Evolutionary conservation across 345 rosid genomes (phyloP), one percentile per base, ranked within the genome.

Genomic region (Gossypium rotundifolium): DNA sequence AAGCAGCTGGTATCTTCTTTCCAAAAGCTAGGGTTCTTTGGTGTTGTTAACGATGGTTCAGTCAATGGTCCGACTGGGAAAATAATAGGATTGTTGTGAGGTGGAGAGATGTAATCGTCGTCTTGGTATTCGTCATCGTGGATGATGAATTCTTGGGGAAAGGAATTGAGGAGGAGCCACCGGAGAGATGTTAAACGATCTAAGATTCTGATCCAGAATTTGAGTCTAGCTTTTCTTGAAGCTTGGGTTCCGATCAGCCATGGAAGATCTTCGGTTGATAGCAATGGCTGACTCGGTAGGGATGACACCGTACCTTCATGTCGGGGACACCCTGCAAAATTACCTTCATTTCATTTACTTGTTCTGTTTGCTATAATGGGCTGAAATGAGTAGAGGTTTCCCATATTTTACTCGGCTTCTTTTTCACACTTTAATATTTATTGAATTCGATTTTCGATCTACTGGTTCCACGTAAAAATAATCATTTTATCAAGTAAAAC

Each of bases 221-320:
- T 79, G 82, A 93, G 91, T 78, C 98, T 84, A 25, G 82, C 85
- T 75, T 78, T 84, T 71, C 80, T 84, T 70, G 93, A 71, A n/a
- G 83, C 45, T 6, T 76, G 75, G 40, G 78, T 80, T 81, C 98
- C 98, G 18, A 94, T 90, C 17, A 94, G 61, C 98, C 98, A 94
- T 6, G 93, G 87, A 58, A 91, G 88, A 73, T 90, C 93, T n/a
- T 82, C 85, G 20, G 89, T 65, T 2, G 87, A 83, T 18, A 91
- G 74, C 40, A 77, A 48, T 0, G 89, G 88, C 66, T 86, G 88
- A 14, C 78, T 75, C 0, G 88, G 85, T 18, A 81, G 60, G 25
- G 71, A 63, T 17, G 65, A 9, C 65, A 70, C 27, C 18, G 48
- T 79, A 40, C 75, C 90, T n/a, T 17, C 59, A n/a, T 71, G 78